Evolutionary conservation across 768 basidiomycete genomes (phyloP).

Genomic region (Hemileccinum rubropunctum): DNA sequence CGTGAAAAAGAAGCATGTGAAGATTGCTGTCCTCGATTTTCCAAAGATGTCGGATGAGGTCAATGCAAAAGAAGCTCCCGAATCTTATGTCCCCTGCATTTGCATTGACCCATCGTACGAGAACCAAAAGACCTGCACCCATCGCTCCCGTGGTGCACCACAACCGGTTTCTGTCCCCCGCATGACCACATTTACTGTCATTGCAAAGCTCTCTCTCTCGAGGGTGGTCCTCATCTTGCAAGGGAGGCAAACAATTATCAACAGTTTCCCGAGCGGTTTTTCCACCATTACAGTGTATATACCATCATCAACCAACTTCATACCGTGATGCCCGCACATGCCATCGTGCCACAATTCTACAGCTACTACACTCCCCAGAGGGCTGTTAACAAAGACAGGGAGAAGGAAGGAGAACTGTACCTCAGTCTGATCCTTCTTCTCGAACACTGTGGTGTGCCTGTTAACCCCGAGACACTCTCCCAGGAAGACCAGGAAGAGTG

Average conservation of each 20-base stretch:
- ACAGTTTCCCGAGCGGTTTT: conserved; percentile 26
- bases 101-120: conserved; percentile 18
- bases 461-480: conserved; percentile 28
- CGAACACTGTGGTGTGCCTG: conserved; percentile 44
- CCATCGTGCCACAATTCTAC: conserved; percentile 62
- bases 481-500: conserved; percentile 42
- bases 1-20: not conserved
- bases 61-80: not conserved
- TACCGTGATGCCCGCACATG: conserved; percentile 44
- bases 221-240: conserved; percentile 36
- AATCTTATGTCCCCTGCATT: not conserved
- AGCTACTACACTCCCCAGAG: conserved; percentile 49
- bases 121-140: conserved; percentile 8
- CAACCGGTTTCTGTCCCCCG: conserved; percentile 5
- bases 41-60: not conserved
- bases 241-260: conserved; percentile 30
- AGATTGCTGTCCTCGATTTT: not conserved
- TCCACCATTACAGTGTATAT: conserved; percentile 26
- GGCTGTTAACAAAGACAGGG: not conserved
- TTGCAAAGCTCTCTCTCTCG: conserved; percentile 43
- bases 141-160: not conserved
- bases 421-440: conserved; percentile 44
- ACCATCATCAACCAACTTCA: conserved; percentile 28
- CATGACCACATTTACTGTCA: conserved; percentile 39
- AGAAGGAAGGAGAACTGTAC: conserved; percentile 2